These are phyloP conservation scores for Geranium rotundifolium DNA, from an alignment of 345 rosid species.

Conservation along the genomic window DNA sequence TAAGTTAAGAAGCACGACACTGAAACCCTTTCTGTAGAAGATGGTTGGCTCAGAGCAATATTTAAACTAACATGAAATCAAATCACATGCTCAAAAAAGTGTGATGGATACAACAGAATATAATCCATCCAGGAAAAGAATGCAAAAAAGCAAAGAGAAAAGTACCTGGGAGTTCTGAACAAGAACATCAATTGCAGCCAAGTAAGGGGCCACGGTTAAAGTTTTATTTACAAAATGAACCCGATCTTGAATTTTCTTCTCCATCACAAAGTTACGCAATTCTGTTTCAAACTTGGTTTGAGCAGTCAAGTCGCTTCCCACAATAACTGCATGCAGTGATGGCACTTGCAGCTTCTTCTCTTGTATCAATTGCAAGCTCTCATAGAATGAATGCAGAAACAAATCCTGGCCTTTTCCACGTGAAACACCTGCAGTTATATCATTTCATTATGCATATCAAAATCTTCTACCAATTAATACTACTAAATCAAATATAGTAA, in stretches of 20 bases:
- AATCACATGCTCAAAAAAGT: too few species aligned
- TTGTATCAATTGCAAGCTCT: slow-evolving; percentile 48
- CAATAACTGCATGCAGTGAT: slow-evolving; percentile 72
- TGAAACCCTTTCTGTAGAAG: too few species aligned
- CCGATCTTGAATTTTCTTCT: slow-evolving; percentile 44
- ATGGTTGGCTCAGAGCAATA: too few species aligned
- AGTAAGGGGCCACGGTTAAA: slow-evolving; percentile 60
- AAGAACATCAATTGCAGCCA: slow-evolving; percentile 77
- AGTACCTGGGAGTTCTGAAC: slow-evolving; percentile 75
- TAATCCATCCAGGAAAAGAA: not conserved
- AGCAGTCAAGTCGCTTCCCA: slow-evolving; percentile 76
- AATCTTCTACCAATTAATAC: not conserved
- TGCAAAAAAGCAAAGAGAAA: not conserved
- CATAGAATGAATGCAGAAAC: slow-evolving; percentile 61
- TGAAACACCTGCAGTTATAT: slow-evolving; percentile 54
- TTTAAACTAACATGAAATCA: too few species aligned
- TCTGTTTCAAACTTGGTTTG: slow-evolving; percentile 82
- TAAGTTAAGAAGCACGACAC: too few species aligned
- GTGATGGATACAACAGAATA: not conserved
- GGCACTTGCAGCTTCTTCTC: slow-evolving; percentile 48
- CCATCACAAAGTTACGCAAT: slow-evolving; percentile 45
- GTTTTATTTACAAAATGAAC: slow-evolving; percentile 84
- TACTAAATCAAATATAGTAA: not conserved
- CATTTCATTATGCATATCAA: not conserved
- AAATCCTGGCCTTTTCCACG: slow-evolving; percentile 89